These are phyloP conservation scores for Serendipita sp. DNA, from an alignment of 768 basidiomycete species.

Conservation along the genomic window DNA sequence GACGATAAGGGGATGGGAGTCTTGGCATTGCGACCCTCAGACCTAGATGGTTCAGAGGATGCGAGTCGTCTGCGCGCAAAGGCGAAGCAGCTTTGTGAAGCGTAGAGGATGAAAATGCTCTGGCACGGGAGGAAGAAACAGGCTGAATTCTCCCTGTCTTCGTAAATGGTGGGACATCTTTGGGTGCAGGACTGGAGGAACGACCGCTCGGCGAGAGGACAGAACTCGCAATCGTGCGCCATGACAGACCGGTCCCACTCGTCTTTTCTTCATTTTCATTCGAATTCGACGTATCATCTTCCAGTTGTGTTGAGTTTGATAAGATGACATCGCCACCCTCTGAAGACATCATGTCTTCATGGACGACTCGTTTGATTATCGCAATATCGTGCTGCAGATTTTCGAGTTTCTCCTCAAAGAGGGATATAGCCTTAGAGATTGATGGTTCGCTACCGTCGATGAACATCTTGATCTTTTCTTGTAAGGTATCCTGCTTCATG, in stretches of 20 bases:
- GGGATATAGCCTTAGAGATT: conserved; percentile 31
- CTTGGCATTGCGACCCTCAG: conserved; percentile 1
- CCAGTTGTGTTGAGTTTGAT: too few relatives aligned
- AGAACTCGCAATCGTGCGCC: not conserved
- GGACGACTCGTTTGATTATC: conserved; percentile 41
- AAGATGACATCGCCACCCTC: not conserved
- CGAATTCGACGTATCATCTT: too few relatives aligned
- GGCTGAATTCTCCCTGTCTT: not conserved
- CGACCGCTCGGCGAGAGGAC: not conserved
- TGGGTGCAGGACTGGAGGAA: not conserved
- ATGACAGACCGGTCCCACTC: not conserved
- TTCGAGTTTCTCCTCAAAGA: conserved; percentile 44
- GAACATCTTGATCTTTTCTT: conserved; percentile 39
- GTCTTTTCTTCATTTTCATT: not conserved
- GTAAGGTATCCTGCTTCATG: conserved; percentile 25
- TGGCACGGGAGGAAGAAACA: not conserved
- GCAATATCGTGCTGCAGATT: conserved; percentile 69
- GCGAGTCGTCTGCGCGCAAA: too few relatives aligned
- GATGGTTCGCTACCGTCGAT: conserved; percentile 35
- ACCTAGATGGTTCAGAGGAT: not conserved
- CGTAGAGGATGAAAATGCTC: not conserved
- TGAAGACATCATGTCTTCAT: conserved; percentile 23
- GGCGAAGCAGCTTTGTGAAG: too few relatives aligned
- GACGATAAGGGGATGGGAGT: not conserved
- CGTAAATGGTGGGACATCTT: not conserved